phyloP scores from a whole-genome alignment of 78 protist species.

The Anaeramoeba ignava region DNA sequence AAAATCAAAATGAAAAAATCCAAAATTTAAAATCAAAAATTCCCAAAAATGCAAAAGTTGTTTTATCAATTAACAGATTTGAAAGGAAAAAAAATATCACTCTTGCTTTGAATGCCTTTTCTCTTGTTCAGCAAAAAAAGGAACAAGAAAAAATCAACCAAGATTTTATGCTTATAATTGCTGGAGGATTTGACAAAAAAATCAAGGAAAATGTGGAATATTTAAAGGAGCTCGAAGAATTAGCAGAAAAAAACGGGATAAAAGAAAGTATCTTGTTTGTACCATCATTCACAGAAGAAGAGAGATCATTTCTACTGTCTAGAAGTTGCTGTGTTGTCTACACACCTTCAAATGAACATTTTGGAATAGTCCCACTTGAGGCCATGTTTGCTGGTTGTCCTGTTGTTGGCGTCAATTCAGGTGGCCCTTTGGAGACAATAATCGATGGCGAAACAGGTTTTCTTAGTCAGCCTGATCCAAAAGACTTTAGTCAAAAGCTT shows the following conservation, averaged over 20 bases:
- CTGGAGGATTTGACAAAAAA: constrained; percentile 80
- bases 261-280: constrained; percentile 21
- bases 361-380: constrained; percentile 96
- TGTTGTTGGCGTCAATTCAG: constrained; percentile 68
- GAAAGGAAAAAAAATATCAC: constrained; percentile 81
- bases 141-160: not conserved
- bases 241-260: constrained; percentile 15
- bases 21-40: not conserved
- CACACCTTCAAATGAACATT: constrained; percentile 92
- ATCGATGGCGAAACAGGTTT: constrained; percentile 7
- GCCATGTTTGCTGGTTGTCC: constrained; percentile 52
- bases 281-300: constrained; percentile 27
- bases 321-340: constrained; percentile 55
- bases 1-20: not conserved
- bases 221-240: constrained; percentile 36
- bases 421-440: constrained; percentile 63
- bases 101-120: constrained; percentile 71
- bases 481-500: not conserved
- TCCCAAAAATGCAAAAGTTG: not conserved
- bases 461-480: not conserved
- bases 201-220: constrained; percentile 66
- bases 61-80: constrained; percentile 84
- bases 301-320: constrained; percentile 15
- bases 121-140: not conserved
- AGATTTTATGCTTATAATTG: constrained; percentile 10